These are phyloP conservation scores for Sphagnurus paluster DNA, from an alignment of 1,284 basidiomycete species.

Conservation along the genomic window DNA sequence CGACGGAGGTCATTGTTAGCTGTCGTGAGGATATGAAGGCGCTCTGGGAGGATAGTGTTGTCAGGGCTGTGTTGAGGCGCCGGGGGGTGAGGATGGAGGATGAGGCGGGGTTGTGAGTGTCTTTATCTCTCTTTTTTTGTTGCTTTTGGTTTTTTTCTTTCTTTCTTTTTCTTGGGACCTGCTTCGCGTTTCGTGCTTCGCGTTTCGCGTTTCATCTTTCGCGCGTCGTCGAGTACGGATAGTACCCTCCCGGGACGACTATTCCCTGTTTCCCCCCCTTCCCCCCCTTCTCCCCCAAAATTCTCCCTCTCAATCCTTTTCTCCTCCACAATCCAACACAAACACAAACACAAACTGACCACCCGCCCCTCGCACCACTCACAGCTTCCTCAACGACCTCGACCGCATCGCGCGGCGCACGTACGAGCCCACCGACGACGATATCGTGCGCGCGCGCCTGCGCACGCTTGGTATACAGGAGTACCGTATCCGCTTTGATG, in stretches of 20 bases:
- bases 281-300: too few relatives aligned
- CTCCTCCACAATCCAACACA: too few relatives aligned
- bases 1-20: constrained; percentile 40
- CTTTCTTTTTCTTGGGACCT: too few relatives aligned
- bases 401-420: constrained; percentile 66
- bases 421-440: constrained; percentile 84
- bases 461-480: constrained; percentile 75
- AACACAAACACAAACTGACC: too few relatives aligned
- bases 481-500: constrained; percentile 39
- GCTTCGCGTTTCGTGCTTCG: too few relatives aligned
- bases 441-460: constrained; percentile 82
- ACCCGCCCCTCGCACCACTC: too few relatives aligned
- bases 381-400: constrained; percentile 48
- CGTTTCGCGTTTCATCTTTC: too few relatives aligned
- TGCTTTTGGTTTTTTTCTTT: too few relatives aligned
- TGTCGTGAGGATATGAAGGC: constrained; percentile 48
- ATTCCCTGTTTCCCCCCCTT: too few relatives aligned
- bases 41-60: constrained; percentile 49
- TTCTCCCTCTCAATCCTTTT: too few relatives aligned
- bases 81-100: constrained; percentile 51
- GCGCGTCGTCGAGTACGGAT: too few relatives aligned
- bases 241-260: too few relatives aligned
- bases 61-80: constrained; percentile 41
- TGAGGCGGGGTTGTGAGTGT: constrained; percentile 57
- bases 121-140: not conserved